These are phyloP conservation scores for Nicotiana sylvestris DNA, from an alignment of 257 asterid genomes.

Conservation along the genomic window DNA sequence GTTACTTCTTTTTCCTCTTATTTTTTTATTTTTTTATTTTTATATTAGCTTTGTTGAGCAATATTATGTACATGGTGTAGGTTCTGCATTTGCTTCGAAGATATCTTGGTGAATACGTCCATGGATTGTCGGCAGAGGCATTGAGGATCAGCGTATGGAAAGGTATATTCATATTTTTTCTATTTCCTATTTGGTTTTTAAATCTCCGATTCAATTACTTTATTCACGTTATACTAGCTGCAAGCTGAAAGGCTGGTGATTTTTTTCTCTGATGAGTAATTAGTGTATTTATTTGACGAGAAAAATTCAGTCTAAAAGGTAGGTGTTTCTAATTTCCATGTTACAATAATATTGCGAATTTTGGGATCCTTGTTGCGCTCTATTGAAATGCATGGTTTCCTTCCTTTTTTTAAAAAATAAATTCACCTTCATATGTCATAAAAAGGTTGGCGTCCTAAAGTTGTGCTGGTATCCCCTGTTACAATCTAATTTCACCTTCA, in stretches of 20 bases:
- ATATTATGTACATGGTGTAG: conserved; percentile 31
- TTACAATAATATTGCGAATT: background rate
- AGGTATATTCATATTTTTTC: conserved; percentile 39
- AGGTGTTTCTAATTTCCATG: background rate
- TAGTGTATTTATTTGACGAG: background rate
- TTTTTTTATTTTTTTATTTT: background rate
- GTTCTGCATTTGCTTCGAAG: conserved; percentile 97
- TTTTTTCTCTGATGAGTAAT: background rate
- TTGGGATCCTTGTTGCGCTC: background rate
- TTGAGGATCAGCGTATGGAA: conserved; percentile 96
- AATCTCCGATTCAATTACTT: background rate
- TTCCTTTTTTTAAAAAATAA: background rate
- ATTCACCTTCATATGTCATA: background rate
- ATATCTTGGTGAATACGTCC: conserved; percentile 98
- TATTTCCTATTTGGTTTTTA: background rate
- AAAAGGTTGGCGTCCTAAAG: background rate
- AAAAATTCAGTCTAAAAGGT: background rate
- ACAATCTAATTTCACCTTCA: background rate
- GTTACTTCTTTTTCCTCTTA: background rate
- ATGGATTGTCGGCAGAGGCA: conserved; percentile 96
- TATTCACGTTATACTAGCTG: background rate
- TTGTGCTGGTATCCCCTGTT: conserved; percentile 16
- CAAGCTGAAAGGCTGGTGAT: background rate
- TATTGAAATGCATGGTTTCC: background rate
- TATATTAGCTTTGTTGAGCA: conserved; percentile 13